Evolutionary conservation across 2,329 filamentous ascomycete genomes (phyloP), one percentile per base, ranked within the genome.

Genomic region (Hypomyces rosellus): DNA sequence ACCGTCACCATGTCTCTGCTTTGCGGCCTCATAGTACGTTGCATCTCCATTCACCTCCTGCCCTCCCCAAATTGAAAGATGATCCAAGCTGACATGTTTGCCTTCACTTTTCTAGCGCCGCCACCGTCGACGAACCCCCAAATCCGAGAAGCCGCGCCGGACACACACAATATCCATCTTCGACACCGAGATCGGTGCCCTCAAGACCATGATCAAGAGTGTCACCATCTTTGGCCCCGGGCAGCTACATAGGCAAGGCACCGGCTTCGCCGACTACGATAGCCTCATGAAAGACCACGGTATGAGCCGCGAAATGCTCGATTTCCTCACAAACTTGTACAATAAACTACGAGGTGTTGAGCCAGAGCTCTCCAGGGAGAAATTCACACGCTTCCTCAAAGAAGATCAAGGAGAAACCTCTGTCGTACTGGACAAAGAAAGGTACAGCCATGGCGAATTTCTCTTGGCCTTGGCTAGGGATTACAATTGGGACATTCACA

Each of bases 351-450:
- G 74, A 42, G 68, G 65, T 5, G 54, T 61, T 14, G 63, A 68
- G 2, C 33, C 48, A 1, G 34, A 52, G 5, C 54, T 72, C 12
- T 63, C 68, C 2, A 60, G 46, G 39, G 66, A 68, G 7, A 65
- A 66, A 33, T 73, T 84, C 48, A 59, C 63, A 30, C 58, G 59
- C 4, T 85, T 83, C 61, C 62, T 85, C n/a, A 64, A 68, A 34
- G 59, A 64, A 1, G 68, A 68, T 1, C 81, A 84, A 58, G 72
- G 73, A 33, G 75, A 80, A 49, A 45, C 54, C 12, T 53, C 58
- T 5, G 57, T 69, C 4, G 55, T 61, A 5, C 59, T 73, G 12
- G 58, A 66, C 14, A 66, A 71, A 39, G 69, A 76, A 4, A 59
- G 58, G 2, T 81, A 78, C 60, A 64, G 56, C 3, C 66, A 73